These are phyloP conservation scores for Rhipidocladum racemiflorum DNA, from an alignment of 176 grass and related monocot genomes.

Conservation along the genomic window DNA sequence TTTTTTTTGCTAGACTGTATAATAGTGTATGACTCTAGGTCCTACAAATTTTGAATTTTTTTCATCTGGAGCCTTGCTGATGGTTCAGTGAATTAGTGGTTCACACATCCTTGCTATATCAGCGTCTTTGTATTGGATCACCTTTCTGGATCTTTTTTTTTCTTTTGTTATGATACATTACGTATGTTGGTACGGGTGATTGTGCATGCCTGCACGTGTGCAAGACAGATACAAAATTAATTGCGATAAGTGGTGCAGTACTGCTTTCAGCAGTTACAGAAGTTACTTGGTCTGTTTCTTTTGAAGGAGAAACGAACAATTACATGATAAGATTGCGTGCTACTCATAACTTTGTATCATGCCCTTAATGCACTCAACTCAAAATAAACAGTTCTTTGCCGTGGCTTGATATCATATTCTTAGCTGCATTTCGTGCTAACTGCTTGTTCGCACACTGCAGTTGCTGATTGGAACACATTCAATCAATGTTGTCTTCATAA, in stretches of 20 bases:
- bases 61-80: background rate
- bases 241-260: background rate
- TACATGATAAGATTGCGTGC: background rate
- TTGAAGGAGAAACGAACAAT: background rate
- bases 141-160: background rate
- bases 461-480: constrained; percentile 78
- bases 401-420: background rate
- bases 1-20: background rate
- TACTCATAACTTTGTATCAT: background rate
- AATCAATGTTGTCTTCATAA: constrained; percentile 70
- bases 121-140: background rate
- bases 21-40: background rate
- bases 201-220: background rate
- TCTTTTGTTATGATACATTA: background rate
- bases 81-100: background rate
- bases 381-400: background rate
- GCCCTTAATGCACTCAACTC: background rate
- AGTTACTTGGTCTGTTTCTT: background rate
- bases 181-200: background rate
- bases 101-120: background rate
- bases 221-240: background rate
- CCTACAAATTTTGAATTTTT: background rate
- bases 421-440: background rate
- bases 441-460: constrained; percentile 38
- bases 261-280: background rate